phyloP scores from a whole-genome alignment of 1,284 basidiomycete genomes.

The Gomphus bonarii region DNA sequence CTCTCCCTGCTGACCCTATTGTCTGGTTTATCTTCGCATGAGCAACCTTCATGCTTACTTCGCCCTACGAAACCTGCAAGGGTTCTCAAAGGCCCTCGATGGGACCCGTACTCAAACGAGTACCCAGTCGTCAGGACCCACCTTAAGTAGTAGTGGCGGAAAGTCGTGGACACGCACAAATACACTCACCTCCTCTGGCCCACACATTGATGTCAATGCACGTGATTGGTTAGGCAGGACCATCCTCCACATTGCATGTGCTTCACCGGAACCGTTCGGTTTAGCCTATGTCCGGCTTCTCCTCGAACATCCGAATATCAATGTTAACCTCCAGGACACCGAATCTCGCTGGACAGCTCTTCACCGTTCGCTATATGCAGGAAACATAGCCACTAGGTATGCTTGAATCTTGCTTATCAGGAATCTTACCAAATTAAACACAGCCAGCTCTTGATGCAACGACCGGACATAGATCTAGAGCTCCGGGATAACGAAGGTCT shows the following conservation, averaged over 20 bases:
- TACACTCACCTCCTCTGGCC: conserved; percentile 15
- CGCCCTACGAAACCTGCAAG: conserved; percentile 66
- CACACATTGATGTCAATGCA: conserved; percentile 55
- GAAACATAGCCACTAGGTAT: conserved; percentile 72
- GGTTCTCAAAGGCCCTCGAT: conserved; percentile 75
- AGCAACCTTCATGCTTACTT: conserved; percentile 70
- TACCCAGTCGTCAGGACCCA: conserved; percentile 18
- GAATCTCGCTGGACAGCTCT: conserved; percentile 91
- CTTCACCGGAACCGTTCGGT: conserved; percentile 46
- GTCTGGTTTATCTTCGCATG: conserved; percentile 20
- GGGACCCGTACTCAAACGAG: conserved; percentile 25
- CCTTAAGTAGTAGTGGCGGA: conserved; percentile 31
- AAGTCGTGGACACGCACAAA: conserved; percentile 53
- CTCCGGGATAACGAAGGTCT: conserved; percentile 87
- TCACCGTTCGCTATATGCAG: conserved; percentile 83
- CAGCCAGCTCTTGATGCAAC: conserved; percentile 66
- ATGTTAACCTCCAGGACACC: conserved; percentile 74
- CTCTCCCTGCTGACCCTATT: background rate
- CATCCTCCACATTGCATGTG: conserved; percentile 76
- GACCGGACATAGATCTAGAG: conserved; percentile 62
- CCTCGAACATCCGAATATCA: conserved; percentile 68
- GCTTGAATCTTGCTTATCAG: conserved; percentile 18
- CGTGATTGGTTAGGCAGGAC: conserved; percentile 67
- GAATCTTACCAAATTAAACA: conserved; percentile 3
- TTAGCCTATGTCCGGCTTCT: conserved; percentile 76